Evolutionary conservation across 2,329 filamentous ascomycete species (phyloP).

Genomic region (Cordyceps javanica): DNA sequence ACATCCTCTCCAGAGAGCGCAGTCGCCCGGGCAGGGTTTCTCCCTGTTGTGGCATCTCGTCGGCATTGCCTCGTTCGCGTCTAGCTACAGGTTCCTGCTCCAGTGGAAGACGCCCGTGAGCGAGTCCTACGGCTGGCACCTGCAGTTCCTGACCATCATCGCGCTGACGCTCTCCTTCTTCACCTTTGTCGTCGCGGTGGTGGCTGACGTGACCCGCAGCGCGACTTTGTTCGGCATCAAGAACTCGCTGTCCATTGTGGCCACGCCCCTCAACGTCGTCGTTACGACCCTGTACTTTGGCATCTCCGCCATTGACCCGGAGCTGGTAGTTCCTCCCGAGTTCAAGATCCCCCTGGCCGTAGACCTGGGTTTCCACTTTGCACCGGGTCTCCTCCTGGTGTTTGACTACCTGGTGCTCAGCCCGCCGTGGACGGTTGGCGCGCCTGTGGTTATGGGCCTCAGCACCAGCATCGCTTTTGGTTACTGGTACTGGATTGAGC

Average conservation of each 20-base stretch:
- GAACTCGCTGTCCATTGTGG: constrained; percentile 59
- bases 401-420: constrained; percentile 63
- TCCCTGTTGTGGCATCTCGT: constrained; percentile 57
- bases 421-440: constrained; percentile 64
- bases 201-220: constrained; percentile 59
- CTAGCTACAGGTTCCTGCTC: constrained; percentile 47
- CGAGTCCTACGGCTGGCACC: constrained; percentile 58
- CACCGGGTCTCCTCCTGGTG: constrained; percentile 58
- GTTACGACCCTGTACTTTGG: constrained; percentile 71
- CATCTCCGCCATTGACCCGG: constrained; percentile 50
- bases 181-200: constrained; percentile 55
- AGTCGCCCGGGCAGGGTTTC: constrained; percentile 56
- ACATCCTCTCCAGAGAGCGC: constrained; percentile 60
- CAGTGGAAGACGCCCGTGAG: constrained; percentile 47
- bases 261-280: constrained; percentile 63
- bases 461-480: constrained; percentile 54
- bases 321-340: constrained; percentile 47
- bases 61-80: constrained; percentile 46
- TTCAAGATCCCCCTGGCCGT: constrained; percentile 48
- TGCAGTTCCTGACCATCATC: constrained; percentile 70
- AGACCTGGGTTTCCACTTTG: constrained; percentile 61
- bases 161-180: constrained; percentile 55
- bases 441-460: constrained; percentile 51
- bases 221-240: constrained; percentile 57
- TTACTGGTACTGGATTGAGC: constrained; percentile 75